Base-by-base conservation (phyloP, 768 basidiomycete species). In the Suillus fuscotomentosus region DNA sequence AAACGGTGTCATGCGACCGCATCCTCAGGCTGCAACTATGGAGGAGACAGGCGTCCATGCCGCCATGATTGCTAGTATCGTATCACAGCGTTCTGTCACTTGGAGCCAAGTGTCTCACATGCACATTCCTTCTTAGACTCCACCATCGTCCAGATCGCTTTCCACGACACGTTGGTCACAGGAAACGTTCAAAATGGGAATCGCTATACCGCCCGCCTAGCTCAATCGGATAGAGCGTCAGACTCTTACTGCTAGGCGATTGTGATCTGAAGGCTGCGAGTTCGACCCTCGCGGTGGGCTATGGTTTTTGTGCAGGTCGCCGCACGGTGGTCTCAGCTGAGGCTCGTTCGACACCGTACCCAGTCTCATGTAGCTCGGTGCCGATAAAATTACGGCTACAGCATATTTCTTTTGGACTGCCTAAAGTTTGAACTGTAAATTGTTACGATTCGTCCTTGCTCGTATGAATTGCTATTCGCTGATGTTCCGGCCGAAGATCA, bases 221-320 rank as follows among this genome's bases (percentile, higher is more conserved):
- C 80, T 80, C 80, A 81, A 80, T 81, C 79, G 80, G 80, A 81
- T 81, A 81, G 80, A 81, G 80, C 80, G 80, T 81, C 80, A 80
- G 80, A 81, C 80, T 81, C 80, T 81, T 81, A 81, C 39, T 43
- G 47, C 59, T 66, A 60, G 56, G 63, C 63, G 63, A 50, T 14
- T 50, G 48, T 50, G 24, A 88, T 89, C 88, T 89, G 86, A 89
- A 89, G 88, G 88, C 85, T 89, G 88, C 88, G 88, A 87, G 88
- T 89, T 89, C 88, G 88, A 89, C 82, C 87, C 88, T 87, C 88
- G 88, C 88, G 87, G 22, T 50, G 53, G 53, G 53, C 53, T 54
- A 54, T 34, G 10, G 10, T 54, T 54, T 54, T 54, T 53, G 51
- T 6, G 31, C 5, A 24, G 48, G 48, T 13, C 24, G 22, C 22